A percentile compares a stretch with the other conserved stretches of the same genome.
Conservation (phyloP, 257 asterid genomes). For the Lithospermum erythrorhizon region DNA sequence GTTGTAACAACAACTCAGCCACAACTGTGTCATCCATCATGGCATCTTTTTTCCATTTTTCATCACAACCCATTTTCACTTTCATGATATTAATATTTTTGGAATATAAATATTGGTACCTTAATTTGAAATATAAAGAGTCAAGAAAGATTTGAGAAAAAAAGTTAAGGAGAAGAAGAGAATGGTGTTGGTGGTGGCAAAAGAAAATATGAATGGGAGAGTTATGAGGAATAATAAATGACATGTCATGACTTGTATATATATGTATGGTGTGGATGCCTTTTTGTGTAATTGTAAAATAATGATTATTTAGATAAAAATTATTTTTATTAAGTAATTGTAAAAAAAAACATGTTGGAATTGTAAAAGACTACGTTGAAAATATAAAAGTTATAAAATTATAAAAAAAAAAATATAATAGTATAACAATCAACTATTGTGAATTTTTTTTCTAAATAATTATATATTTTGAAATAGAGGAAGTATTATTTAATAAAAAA, state of each 20-base stretch:
- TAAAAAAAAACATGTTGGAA: no score
- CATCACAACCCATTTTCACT: constrained; percentile 14
- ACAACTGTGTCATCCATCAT: constrained; percentile 48
- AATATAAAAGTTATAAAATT: no score
- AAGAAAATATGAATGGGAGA: constrained; percentile 31
- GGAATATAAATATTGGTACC: neutral
- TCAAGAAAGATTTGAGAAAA: constrained; percentile 3
- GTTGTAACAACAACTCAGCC: constrained; percentile 39
- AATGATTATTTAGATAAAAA: no score
- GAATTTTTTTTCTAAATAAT: no score
- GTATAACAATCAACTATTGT: no score
- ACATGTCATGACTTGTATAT: constrained; percentile 30
- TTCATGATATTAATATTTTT: neutral
- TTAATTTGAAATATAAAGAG: no score
- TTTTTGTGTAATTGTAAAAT: no score
- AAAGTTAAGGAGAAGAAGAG: constrained; percentile 8
- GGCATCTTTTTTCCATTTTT: constrained; percentile 56
- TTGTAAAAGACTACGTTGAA: no score
- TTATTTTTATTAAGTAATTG: no score
- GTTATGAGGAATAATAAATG: constrained; percentile 10
- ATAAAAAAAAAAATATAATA: no score
- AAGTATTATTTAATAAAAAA: no score
- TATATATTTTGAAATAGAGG: no score
- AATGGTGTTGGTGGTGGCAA: constrained; percentile 36
- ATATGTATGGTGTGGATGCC: neutral